Evolutionary conservation across 176 grass and related monocot genomes (phyloP), one percentile per base, ranked within the genome.

Genomic region (Eremochloa ophiuroides): DNA sequence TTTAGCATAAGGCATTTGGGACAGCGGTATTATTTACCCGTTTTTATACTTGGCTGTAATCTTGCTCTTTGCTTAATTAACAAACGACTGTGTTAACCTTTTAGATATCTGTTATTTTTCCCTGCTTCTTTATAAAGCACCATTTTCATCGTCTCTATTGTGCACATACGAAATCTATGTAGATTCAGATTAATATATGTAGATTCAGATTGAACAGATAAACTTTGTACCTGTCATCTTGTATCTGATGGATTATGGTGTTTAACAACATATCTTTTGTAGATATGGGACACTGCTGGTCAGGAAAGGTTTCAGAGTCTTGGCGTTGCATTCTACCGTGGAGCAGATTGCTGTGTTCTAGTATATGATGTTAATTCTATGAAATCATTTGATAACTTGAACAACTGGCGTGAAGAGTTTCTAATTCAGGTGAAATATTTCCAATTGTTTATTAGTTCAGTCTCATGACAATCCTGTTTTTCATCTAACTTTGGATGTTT

Each of bases 201-300:
- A n/a, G n/a, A n/a, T n/a, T n/a, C 34, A 35, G 20, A 40, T 50
- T 7, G 4, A 34, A 30, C 4, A 6, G 16, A 20, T 37, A 20
- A 35, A 35, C 66, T 83, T 75, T 67, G 2, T 20, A 75, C 25
- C 30, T 29, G 37, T 4, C 33, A 25, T 83, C 6, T 5, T 30
- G 5, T 35, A 12, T 38, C 1, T 30, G 46, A 38, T 58, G 17
- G 3, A 75, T 28, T 75, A 80, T 18, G 37, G 35, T 64, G 40
- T 65, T 80, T 80, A 76, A 62, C 75, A 64, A 56, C 75, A 22
- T 74, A n/a, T 82, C 15, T 48, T 35, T 17, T 73, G 50, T 46
- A 95, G 93, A 95, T 95, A 88, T 95, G 93, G 93, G 93, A 95
- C 85, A 95, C 93, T 33, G 93, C 93, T 62, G 93, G 93, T 5